Conservation (phyloP, 495 filamentous ascomycete genomes). For the Neurospora sp. region DNA sequence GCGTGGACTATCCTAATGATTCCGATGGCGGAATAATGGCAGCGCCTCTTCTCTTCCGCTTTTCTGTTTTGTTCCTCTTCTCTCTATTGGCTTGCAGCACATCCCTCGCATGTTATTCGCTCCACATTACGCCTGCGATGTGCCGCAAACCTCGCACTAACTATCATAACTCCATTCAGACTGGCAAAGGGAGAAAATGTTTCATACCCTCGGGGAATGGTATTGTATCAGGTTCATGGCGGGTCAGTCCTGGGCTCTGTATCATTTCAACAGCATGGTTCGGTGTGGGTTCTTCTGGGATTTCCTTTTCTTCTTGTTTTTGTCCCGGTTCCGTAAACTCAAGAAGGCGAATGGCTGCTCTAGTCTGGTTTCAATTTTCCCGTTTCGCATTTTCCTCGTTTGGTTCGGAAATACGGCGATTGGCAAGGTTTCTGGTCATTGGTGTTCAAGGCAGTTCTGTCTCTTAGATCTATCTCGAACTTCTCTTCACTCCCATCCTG, state of each 20-base stretch:
- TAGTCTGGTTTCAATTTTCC: neutral
- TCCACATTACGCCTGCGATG: neutral
- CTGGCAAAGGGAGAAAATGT: neutral
- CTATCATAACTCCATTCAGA: neutral
- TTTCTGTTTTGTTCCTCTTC: constrained; percentile 1
- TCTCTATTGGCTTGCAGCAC: neutral
- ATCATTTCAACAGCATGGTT: neutral
- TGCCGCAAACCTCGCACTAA: neutral
- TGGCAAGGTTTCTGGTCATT: neutral
- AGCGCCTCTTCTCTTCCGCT: constrained; percentile 7
- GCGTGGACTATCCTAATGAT: constrained; percentile 17
- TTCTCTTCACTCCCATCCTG: neutral
- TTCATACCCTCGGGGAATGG: neutral
- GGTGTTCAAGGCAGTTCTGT: neutral
- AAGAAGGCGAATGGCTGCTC: neutral
- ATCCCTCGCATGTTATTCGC: neutral
- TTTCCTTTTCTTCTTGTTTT: neutral
- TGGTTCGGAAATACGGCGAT: neutral
- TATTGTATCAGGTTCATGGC: neutral
- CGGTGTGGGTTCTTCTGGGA: neutral
- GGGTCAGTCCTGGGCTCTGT: neutral
- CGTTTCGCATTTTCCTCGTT: neutral
- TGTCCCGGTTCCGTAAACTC: neutral
- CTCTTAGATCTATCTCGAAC: neutral
- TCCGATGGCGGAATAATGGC: constrained; percentile 4